Conservation (phyloP, 495 filamentous ascomycete species). For the Durotheca rogersii region DNA sequence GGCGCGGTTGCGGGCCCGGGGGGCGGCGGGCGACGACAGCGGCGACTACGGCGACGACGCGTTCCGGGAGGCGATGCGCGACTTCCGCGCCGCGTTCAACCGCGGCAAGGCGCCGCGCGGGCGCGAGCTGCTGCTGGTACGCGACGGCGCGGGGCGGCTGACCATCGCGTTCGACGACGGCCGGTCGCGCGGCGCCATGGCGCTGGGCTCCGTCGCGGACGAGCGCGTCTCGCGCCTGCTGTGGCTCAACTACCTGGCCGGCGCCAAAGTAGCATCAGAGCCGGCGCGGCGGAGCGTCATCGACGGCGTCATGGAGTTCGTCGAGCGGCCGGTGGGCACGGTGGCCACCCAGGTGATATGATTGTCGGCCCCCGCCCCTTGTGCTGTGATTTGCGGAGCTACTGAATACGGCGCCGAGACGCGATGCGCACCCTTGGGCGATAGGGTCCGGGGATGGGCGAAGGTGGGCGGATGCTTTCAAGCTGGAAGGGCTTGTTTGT, state of each 20-base stretch:
- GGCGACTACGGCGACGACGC: conserved; percentile 62
- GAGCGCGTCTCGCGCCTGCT: conserved; percentile 76
- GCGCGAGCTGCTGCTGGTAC: conserved; percentile 68
- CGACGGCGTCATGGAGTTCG: conserved; percentile 83
- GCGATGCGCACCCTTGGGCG: no score
- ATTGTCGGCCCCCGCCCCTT: no score
- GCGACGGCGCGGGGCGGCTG: conserved; percentile 65
- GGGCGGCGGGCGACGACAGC: conserved; percentile 43
- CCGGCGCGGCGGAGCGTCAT: conserved; percentile 77
- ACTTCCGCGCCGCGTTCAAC: conserved; percentile 77
- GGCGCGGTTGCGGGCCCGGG: conserved; percentile 61
- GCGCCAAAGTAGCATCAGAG: conserved; percentile 84
- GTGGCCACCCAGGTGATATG: conserved; percentile 68
- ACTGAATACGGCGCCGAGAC: no score
- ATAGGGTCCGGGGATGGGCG: no score
- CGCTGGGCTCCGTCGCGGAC: conserved; percentile 59
- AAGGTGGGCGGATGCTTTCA: no score
- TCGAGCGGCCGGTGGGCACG: conserved; percentile 84
- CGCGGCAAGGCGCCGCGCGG: conserved; percentile 73
- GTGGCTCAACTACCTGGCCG: conserved; percentile 89
- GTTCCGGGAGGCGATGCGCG: conserved; percentile 68
- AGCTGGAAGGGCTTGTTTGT: no score
- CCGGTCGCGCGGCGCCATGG: conserved; percentile 42
- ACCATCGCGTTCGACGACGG: conserved; percentile 67
- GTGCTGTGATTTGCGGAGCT: no score